Percentiles rank a stretch among this genome's conserved stretches.
phyloP scores from a whole-genome alignment of 1,139 yeast species.

The Keqinozyma sinolaborantium region DNA sequence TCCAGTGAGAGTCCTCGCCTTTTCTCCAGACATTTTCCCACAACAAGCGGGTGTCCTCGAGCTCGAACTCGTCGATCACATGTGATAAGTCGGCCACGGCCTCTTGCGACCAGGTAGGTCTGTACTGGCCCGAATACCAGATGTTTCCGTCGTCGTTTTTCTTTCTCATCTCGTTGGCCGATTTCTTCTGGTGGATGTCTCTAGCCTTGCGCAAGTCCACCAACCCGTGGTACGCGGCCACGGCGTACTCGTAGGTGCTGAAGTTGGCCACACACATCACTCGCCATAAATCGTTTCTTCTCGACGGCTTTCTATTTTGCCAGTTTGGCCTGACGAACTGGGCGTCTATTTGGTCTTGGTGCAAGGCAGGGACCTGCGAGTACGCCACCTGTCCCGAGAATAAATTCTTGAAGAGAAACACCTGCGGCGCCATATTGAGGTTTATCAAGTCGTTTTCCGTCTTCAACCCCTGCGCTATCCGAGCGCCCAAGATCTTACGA shows the following conservation, averaged over 20 bases:
- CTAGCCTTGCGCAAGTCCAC: conserved; percentile 72
- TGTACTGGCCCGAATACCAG: conserved; percentile 82
- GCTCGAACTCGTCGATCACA: conserved; percentile 60
- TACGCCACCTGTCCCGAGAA: conserved; percentile 89
- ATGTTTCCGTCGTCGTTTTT: conserved; percentile 74
- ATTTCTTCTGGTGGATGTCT: conserved; percentile 54
- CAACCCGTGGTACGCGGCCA: conserved; percentile 71
- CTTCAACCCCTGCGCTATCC: conserved; percentile 41
- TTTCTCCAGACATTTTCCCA: conserved; percentile 90
- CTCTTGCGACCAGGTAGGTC: conserved; percentile 90
- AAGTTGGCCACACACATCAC: conserved; percentile 84
- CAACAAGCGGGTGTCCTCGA: conserved; percentile 47
- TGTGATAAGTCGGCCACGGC: conserved; percentile 84
- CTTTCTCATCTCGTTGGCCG: conserved; percentile 67
- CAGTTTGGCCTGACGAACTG: conserved; percentile 81
- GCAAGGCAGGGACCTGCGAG: conserved; percentile 76
- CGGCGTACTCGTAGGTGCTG: conserved; percentile 60
- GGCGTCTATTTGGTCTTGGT: conserved; percentile 66
- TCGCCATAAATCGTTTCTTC: conserved; percentile 87
- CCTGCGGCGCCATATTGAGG: conserved; percentile 67
- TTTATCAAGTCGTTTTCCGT: conserved; percentile 25
- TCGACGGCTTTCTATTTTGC: conserved; percentile 78
- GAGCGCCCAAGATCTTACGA: conserved; percentile 42
- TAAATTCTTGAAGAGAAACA: conserved; percentile 76
- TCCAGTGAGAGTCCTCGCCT: conserved; percentile 73